These are phyloP conservation scores for Asterophora parasitica DNA, from an alignment of 768 basidiomycete species.

Conservation along the genomic window DNA sequence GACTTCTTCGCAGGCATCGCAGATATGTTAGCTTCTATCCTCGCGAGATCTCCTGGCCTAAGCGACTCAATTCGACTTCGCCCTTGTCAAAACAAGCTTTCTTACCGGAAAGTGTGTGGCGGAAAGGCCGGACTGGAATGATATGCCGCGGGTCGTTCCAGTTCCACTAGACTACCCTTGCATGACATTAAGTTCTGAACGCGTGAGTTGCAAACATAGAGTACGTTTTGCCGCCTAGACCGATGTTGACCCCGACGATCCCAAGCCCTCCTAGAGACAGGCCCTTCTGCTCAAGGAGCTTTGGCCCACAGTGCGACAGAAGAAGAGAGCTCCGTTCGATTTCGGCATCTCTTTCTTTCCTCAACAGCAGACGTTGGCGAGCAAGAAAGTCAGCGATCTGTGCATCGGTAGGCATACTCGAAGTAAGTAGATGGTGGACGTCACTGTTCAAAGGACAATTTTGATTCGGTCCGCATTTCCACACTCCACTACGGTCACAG, in stretches of 20 bases:
- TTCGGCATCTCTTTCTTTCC: conserved; percentile 78
- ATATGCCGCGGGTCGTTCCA: conserved; percentile 79
- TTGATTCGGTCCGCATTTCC: background rate
- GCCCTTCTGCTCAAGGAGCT: conserved; percentile 84
- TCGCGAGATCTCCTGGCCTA: conserved; percentile 86
- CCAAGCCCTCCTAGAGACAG: conserved; percentile 74
- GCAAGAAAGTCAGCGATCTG: conserved; percentile 56
- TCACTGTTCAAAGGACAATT: background rate
- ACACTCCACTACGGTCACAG: background rate
- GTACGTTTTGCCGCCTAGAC: conserved; percentile 91
- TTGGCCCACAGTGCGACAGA: conserved; percentile 77
- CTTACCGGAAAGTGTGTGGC: conserved; percentile 79
- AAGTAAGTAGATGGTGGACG: background rate
- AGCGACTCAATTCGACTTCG: conserved; percentile 9
- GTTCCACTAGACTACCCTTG: conserved; percentile 72
- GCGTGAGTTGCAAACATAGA: conserved; percentile 6
- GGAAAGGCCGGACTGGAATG: conserved; percentile 70
- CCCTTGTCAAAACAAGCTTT: background rate
- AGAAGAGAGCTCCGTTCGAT: conserved; percentile 74
- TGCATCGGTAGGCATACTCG: conserved; percentile 26
- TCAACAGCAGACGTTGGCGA: conserved; percentile 62
- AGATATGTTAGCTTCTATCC: conserved; percentile 70
- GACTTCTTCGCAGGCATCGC: conserved; percentile 35
- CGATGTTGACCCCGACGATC: conserved; percentile 67
- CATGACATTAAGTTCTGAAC: conserved; percentile 18